These are phyloP conservation scores for Limtongia smithiae DNA, from an alignment of 805 yeast species.

Conservation along the genomic window DNA sequence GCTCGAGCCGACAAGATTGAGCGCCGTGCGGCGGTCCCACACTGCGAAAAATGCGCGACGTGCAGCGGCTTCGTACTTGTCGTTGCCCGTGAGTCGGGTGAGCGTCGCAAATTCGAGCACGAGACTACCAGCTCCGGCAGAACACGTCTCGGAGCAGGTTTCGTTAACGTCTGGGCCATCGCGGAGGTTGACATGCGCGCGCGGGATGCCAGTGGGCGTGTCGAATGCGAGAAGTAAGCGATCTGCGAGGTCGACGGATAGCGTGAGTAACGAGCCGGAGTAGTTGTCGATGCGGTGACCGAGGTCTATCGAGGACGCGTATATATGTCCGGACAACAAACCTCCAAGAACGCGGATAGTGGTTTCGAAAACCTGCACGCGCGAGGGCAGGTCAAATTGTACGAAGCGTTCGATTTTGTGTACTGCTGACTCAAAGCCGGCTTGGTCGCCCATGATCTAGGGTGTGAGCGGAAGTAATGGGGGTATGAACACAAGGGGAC, in stretches of 20 bases:
- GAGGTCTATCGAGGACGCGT: slow-evolving; percentile 49
- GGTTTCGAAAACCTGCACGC: slow-evolving; percentile 84
- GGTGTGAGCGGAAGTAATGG: not conserved
- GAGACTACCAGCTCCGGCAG: slow-evolving; percentile 84
- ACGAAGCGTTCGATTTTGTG: slow-evolving; percentile 41
- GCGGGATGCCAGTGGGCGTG: slow-evolving; percentile 60
- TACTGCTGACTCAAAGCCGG: slow-evolving; percentile 50
- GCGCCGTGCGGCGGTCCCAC: slow-evolving; percentile 61
- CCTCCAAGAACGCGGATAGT: slow-evolving; percentile 83
- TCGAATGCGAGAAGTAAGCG: slow-evolving; percentile 67
- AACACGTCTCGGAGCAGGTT: slow-evolving; percentile 60
- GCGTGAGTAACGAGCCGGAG: slow-evolving; percentile 63
- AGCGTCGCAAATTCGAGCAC: slow-evolving; percentile 74
- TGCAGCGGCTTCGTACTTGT: slow-evolving; percentile 60
- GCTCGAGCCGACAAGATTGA: slow-evolving; percentile 75
- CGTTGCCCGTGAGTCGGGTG: slow-evolving; percentile 71
- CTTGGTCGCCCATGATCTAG: slow-evolving; percentile 53
- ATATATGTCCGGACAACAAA: slow-evolving; percentile 70
- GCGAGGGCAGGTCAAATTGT: slow-evolving; percentile 59
- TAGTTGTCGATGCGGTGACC: slow-evolving; percentile 48
- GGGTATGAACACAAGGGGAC: no score
- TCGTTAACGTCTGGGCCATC: slow-evolving; percentile 45
- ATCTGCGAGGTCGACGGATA: slow-evolving; percentile 75
- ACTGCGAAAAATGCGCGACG: slow-evolving; percentile 60
- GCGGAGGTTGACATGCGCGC: slow-evolving; percentile 68